Evolutionary conservation across 345 rosid genomes (phyloP), one percentile per base, ranked within the genome.

Genomic region (Bruguiera sexangula): DNA sequence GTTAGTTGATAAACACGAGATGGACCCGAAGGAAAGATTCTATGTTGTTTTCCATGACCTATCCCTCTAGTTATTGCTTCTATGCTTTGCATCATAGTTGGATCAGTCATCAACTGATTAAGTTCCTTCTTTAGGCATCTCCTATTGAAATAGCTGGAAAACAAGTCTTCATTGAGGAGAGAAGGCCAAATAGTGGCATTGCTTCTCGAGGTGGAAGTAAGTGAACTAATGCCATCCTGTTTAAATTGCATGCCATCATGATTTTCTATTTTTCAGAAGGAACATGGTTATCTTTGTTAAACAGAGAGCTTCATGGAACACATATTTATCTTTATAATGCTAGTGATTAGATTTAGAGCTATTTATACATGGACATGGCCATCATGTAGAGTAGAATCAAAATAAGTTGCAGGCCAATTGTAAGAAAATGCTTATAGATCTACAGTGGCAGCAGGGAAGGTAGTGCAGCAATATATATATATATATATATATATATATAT

Each of bases 71-170:
- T 43, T 43, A 21, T 24, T 56, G 16, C 29, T 6, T 56, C 30
- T 56, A 27, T 56, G 16, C 6, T 56, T 27, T 22, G 16, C 24
- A 10, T 56, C 50, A 43, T 43, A 15, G 6, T 6, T 21, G 32
- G 48, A 39, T 32, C 36, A 27, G 31, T 30, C 46, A 54, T 37
- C 30, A 62, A 55, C 55, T 60, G 11, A 54, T 57, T 53, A 29
- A 80, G 65, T 73, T 22, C 66, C 70, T 68, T 22, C 57, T 66
- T 10, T 65, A 94, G 98, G 91, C 97, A 68, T 95, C 99, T 81
- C 97, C 99, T 1, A 84, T 95, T 73, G 85, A 86, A 73, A 76
- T 95, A 80, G 96, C 89, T 54, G 97, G 99, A 75, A 88, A 92
- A 72, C 89, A 86, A 72, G 87, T 91, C 34, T 91, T 83, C 83